Evolutionary conservation across 108 stramenopile species (phyloP), one percentile per base, ranked within the genome.

Genomic region (Stephanodiscus minutulus): DNA sequence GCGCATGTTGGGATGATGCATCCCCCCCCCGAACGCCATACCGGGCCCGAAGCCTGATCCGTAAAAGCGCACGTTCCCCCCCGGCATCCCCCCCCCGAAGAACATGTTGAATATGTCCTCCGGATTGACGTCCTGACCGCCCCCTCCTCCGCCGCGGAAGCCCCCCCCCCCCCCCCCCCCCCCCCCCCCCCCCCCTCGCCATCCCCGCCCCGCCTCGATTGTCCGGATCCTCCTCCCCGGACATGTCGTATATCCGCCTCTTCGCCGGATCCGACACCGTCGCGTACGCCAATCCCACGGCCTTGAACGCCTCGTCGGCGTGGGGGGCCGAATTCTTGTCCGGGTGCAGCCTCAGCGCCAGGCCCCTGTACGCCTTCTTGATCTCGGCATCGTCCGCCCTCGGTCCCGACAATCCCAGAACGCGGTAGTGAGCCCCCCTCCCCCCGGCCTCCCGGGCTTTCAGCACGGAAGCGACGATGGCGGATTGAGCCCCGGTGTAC

Each of bases 101-200:
- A 98, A 98, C 96, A 97, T 97, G 70, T 95, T 95, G 65, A 98
- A 98, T 57, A 98, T 95, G 62, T 97, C 95, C 72, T 97, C 93
- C 3, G 98, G 96, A 54, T 75, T 83, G 3, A 97, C 86, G 28
- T 92, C 96, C 57, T 86, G 85, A 41, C 89, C 83, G n/a, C n/a
- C n/a, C n/a, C n/a, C n/a, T n/a, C n/a, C n/a, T n/a, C n/a, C n/a
- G 77, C 89, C 86, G 55, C 61, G 20, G 24, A n/a, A 41, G 2
- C 39, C 4, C 39, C 39, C 10, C 10, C 52, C 13, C 68, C 52
- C 77, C 81, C 0, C 39, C 39, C 4, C 21, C 53, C 17, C 68
- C 50, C 77, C 81, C 39, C 0, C 20, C 39, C 10, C 21, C 36
- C 6, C 68, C 44, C 77, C 77, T 59, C 68, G 59, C 73, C 61